These are phyloP conservation scores for Daldinia concentrica DNA, from an alignment of 495 filamentous ascomycete species.

Conservation along the genomic window DNA sequence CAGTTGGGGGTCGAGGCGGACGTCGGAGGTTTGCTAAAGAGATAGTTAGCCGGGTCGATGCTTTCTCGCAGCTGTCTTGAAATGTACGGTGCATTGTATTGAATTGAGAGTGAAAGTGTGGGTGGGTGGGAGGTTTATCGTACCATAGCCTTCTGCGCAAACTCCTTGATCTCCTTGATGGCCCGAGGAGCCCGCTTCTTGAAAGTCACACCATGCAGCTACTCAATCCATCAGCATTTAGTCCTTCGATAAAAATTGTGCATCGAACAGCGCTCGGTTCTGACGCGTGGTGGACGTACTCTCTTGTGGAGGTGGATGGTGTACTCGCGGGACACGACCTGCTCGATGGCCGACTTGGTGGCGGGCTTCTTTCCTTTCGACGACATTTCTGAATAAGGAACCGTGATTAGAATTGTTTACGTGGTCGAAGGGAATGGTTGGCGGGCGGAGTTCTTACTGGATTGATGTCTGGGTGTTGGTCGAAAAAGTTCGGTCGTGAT, in stretches of 20 bases:
- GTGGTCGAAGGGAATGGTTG: slow-evolving; percentile 7
- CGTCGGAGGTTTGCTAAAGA: slow-evolving; percentile 89
- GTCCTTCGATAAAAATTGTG: slow-evolving; percentile 22
- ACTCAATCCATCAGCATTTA: slow-evolving; percentile 46
- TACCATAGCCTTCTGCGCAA: slow-evolving; percentile 95
- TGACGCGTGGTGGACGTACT: slow-evolving; percentile 72
- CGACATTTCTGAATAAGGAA: slow-evolving; percentile 70
- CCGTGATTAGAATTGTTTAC: slow-evolving; percentile 26
- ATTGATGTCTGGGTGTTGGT: slow-evolving; percentile 43
- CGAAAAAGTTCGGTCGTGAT: slow-evolving; percentile 43
- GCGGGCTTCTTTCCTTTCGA: slow-evolving; percentile 68
- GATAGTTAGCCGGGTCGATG: slow-evolving; percentile 34
- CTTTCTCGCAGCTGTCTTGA: background rate
- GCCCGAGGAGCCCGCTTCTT: slow-evolving; percentile 99
- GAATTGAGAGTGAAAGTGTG: background rate
- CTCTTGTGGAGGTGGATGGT: slow-evolving; percentile 99
- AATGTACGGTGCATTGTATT: background rate
- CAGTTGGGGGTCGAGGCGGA: slow-evolving; percentile 95
- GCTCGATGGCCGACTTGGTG: slow-evolving; percentile 94
- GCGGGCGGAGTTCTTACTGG: slow-evolving; percentile 37
- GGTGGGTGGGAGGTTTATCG: slow-evolving; percentile 46
- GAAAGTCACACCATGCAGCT: slow-evolving; percentile 97
- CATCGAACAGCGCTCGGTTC: slow-evolving; percentile 26
- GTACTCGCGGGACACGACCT: slow-evolving; percentile 99
- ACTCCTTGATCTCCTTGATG: slow-evolving; percentile 98